Percentiles rank a stretch among this genome's conserved stretches.
phyloP scores from a whole-genome alignment of 176 grass and related monocot species.

The Ensete ventricosum region DNA sequence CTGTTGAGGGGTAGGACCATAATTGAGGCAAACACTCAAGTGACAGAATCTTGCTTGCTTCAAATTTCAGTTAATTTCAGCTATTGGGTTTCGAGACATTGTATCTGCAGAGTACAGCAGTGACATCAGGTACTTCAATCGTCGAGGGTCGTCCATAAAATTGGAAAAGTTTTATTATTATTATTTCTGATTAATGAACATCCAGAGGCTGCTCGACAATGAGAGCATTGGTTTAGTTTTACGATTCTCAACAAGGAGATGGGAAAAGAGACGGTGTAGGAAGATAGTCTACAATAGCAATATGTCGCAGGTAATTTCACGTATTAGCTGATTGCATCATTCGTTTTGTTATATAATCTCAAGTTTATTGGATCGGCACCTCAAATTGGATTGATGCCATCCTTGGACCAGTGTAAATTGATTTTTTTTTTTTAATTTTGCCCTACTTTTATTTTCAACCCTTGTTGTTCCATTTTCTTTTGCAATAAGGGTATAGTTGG shows the following conservation, averaged over 20 bases:
- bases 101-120: not conserved
- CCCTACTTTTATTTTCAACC: not conserved
- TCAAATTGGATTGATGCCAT: not conserved
- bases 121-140: not conserved
- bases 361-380: not conserved
- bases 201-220: too few species aligned
- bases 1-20: not conserved
- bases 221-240: not conserved
- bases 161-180: too few species aligned
- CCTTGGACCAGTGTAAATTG: not conserved
- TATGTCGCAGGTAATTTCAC: not conserved
- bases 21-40: not conserved
- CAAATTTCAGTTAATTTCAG: not conserved
- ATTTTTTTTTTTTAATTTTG: not conserved
- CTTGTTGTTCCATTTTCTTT: not conserved
- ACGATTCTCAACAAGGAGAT: not conserved
- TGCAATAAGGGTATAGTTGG: not conserved
- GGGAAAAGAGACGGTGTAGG: not conserved
- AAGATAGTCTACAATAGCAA: not conserved
- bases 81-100: not conserved
- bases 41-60: not conserved
- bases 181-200: too few species aligned
- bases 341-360: conserved; percentile 1
- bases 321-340: not conserved
- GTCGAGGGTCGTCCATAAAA: not conserved